These are phyloP conservation scores for Pichia rugopelliculosa DNA, from an alignment of 805 yeast species.

Conservation along the genomic window DNA sequence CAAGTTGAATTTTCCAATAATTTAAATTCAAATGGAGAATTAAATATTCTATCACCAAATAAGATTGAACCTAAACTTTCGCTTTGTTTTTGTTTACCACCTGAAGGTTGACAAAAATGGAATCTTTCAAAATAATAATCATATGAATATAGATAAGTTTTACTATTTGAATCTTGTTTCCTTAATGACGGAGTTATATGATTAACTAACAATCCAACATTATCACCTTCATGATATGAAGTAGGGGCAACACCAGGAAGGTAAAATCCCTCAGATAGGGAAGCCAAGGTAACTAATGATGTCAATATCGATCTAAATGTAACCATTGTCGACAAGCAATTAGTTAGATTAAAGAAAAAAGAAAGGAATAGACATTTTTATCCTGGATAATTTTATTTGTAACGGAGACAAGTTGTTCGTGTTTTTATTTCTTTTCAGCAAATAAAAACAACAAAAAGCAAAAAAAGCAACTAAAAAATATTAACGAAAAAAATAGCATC, in stretches of 20 bases:
- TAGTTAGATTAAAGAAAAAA: background rate
- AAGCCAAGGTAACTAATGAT: background rate
- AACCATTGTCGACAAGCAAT: background rate
- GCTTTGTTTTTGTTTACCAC: conserved; percentile 62
- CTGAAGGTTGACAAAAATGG: conserved; percentile 74
- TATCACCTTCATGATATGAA: conserved; percentile 66
- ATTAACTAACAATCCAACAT: conserved; percentile 75
- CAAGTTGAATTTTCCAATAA: conserved; percentile 74
- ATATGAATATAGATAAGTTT: conserved; percentile 61
- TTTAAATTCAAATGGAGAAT: conserved; percentile 77
- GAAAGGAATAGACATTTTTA: background rate
- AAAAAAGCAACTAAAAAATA: background rate
- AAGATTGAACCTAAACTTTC: conserved; percentile 89
- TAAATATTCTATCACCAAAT: conserved; percentile 92
- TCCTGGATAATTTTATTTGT: too few relatives aligned
- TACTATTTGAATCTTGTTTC: conserved; percentile 34
- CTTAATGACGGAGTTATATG: conserved; percentile 75
- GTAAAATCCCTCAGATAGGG: conserved; percentile 44
- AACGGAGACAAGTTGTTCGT: too few relatives aligned
- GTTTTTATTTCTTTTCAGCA: background rate
- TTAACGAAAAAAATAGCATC: conserved; percentile 56
- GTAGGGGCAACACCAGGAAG: conserved; percentile 96
- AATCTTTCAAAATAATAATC: conserved; percentile 80
- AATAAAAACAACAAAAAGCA: background rate
- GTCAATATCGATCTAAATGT: background rate